phyloP scores from a whole-genome alignment of 306 rosid genomes.

The Rosa multiflora region DNA sequence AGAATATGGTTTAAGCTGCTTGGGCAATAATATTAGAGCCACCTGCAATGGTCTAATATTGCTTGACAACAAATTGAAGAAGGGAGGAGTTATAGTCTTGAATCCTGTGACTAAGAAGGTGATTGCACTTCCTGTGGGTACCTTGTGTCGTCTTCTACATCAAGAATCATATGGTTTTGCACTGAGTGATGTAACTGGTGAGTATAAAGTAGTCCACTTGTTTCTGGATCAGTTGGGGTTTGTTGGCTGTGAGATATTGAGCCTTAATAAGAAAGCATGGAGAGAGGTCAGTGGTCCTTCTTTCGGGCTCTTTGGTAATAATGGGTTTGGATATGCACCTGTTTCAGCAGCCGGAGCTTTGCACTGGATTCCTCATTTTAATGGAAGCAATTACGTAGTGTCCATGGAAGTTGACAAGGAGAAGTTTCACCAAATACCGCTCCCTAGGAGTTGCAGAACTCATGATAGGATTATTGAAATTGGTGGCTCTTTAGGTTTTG shows the following conservation, averaged over 20 bases:
- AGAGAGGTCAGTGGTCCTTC: slow-evolving; percentile 46
- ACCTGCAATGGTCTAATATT: slow-evolving; percentile 51
- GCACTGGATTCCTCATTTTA: slow-evolving; percentile 50
- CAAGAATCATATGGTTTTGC: slow-evolving; percentile 48
- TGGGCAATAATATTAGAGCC: slow-evolving; percentile 38
- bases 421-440: slow-evolving; percentile 35
- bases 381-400: slow-evolving; percentile 31
- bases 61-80: slow-evolving; percentile 43
- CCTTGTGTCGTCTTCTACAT: slow-evolving; percentile 19
- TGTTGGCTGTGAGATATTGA: slow-evolving; percentile 41
- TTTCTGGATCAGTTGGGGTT: slow-evolving; percentile 36
- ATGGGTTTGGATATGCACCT: slow-evolving; percentile 37
- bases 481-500: slow-evolving; percentile 34
- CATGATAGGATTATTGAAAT: slow-evolving; percentile 43
- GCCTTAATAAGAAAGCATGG: slow-evolving; percentile 33
- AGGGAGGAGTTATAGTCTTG: slow-evolving; percentile 39
- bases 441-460: slow-evolving; percentile 32
- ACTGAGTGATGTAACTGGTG: slow-evolving; percentile 19
- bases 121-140: slow-evolving; percentile 44
- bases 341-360: slow-evolving; percentile 47
- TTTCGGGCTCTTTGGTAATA: slow-evolving; percentile 27
- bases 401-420: slow-evolving; percentile 40
- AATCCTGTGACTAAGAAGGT: slow-evolving; percentile 57
- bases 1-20: slow-evolving; percentile 39
- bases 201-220: slow-evolving; percentile 52